Base-by-base conservation (phyloP, 805 yeast genomes). In the Sugiyamaella lignohabitans region DNA sequence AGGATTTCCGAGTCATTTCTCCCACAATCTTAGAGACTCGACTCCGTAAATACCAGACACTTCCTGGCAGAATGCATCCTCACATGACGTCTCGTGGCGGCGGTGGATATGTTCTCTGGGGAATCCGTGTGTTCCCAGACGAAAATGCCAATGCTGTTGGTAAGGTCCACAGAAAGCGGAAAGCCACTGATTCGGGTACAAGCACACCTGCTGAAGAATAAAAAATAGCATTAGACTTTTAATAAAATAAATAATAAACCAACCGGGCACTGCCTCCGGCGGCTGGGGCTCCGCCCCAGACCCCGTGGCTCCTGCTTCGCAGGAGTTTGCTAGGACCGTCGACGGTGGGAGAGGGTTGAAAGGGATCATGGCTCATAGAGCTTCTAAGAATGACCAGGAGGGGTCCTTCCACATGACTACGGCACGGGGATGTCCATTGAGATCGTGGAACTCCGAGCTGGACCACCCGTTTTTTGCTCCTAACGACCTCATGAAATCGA, bases 61-160 rank as follows among this genome's bases (percentile, higher is more conserved):
- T 91, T 23, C 87, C 95, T 17, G 98, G 98, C 5, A 80, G 94
- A 61, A 71, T 91, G 59, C 99, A 93, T 64, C 99, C 99, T 0
- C 61, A 82, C 50, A 93, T 93, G 99, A 86, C 97, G 0, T 80
- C 83, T 74, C 75, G 87, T 58, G 88, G 95, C 4, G 89, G 84
- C 48, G 98, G 97, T 29, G 99, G 99, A 0, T 91, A 79, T 62
- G 62, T 93, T 2, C 68, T 88, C 54, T 75, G 80, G 70, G 95
- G 91, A 2, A 76, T 85, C 14, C 73, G 85, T 42, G 97, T 93
- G 0, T 68, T 79, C 45, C 96, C 96, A 40, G 82, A 76, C 29
- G 38, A 35, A 16, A 78, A 79, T 39, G 78, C 76, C 16, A 84
- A 86, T 10, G 82, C 85, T 4, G 87, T 87, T 3, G 79, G 72